These are phyloP conservation scores for Fusarium odoratissimum DNA, from an alignment of 2,329 filamentous ascomycete genomes.

Conservation along the genomic window DNA sequence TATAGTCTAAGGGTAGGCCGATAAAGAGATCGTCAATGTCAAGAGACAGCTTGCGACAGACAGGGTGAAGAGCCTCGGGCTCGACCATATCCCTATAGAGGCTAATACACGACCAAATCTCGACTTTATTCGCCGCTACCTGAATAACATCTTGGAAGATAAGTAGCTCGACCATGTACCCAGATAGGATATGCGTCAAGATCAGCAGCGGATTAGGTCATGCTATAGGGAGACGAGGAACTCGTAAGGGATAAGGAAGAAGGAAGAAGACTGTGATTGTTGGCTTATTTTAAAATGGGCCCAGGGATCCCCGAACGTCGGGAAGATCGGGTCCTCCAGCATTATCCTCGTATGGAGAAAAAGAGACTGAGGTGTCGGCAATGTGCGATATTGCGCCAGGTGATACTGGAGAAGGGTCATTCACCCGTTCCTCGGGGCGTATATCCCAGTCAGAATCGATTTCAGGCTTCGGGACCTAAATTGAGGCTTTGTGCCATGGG, in stretches of 20 bases:
- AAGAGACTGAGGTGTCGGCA: not conserved
- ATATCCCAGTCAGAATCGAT: not conserved
- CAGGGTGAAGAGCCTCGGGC: too few species aligned
- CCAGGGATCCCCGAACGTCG: not conserved
- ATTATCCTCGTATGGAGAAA: not conserved
- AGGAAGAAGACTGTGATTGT: not conserved
- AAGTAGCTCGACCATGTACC: too few species aligned
- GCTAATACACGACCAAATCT: too few species aligned
- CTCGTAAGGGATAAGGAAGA: not conserved
- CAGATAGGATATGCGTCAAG: not conserved
- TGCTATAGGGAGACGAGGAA: too few species aligned
- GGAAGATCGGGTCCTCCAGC: not conserved
- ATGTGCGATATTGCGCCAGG: fast-evolving
- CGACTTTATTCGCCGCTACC: too few species aligned
- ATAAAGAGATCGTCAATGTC: too few species aligned
- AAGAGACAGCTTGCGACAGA: too few species aligned
- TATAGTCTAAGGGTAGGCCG: too few species aligned
- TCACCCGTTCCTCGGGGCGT: not conserved
- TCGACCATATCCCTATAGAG: too few species aligned
- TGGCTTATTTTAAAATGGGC: not conserved
- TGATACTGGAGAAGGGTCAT: fast-evolving
- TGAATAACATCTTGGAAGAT: too few species aligned
- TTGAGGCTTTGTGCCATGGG: not conserved
- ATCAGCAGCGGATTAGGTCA: not conserved
- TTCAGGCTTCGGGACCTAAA: not conserved